A percentile compares a stretch with the other conserved stretches of the same genome.
Evolutionary conservation across 2,329 filamentous ascomycete species (phyloP).

Genomic region (Gaeumannomyces sp.): DNA sequence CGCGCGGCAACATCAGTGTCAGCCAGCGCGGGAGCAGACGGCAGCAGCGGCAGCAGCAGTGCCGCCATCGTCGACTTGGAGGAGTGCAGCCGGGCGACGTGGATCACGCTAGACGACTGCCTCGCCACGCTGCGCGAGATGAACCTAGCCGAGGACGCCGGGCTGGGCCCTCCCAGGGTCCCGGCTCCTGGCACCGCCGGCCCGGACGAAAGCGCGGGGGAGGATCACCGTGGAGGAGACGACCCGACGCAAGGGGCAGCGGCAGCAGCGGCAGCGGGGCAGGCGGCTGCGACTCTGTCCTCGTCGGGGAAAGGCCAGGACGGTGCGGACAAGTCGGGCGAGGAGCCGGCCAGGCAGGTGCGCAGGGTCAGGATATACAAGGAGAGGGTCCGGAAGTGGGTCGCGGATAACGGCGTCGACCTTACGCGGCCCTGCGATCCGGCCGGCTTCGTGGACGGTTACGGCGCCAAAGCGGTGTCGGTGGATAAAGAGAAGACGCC

Average conservation of each 20-base stretch:
- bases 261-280: background rate
- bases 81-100: conserved; percentile 70
- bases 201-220: conserved; percentile 13
- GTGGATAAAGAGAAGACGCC: conserved; percentile 25
- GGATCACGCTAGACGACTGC: conserved; percentile 81
- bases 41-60: background rate
- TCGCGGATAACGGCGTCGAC: conserved; percentile 53
- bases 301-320: conserved; percentile 10
- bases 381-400: conserved; percentile 59
- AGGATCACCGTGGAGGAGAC: conserved; percentile 18
- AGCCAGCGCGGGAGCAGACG: background rate
- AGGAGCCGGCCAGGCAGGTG: conserved; percentile 26
- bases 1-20: too few species aligned
- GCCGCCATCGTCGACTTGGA: conserved; percentile 55
- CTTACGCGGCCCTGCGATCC: conserved; percentile 64
- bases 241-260: conserved; percentile 10
- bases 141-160: conserved; percentile 60
- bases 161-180: conserved; percentile 35
- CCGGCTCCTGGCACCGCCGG: conserved; percentile 13
- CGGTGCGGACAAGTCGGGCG: conserved; percentile 22
- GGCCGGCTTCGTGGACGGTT: conserved; percentile 66
- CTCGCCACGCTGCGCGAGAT: conserved; percentile 73
- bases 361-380: conserved; percentile 47
- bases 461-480: conserved; percentile 42
- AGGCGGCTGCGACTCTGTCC: conserved; percentile 10